Evolutionary conservation across 2,329 filamentous ascomycete species (phyloP).

Genomic region (Calonectria hongkongensis): DNA sequence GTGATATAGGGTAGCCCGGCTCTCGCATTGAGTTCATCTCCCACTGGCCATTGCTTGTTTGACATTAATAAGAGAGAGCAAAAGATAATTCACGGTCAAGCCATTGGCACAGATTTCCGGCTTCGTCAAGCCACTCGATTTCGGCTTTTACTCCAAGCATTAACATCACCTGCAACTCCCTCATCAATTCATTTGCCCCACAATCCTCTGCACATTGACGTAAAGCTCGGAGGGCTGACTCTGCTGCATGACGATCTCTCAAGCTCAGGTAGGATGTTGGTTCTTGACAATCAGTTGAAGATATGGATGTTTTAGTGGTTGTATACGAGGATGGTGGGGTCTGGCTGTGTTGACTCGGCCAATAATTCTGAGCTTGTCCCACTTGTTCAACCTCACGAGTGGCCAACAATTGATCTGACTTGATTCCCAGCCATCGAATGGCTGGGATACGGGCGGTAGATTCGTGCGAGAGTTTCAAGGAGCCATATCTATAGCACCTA

Average conservation of each 20-base stretch:
- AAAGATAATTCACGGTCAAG: conserved; percentile 65
- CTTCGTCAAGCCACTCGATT: conserved; percentile 81
- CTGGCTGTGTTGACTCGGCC: conserved; percentile 31
- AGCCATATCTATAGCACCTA: conserved; percentile 83
- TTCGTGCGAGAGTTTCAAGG: conserved; percentile 77
- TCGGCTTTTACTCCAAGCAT: conserved; percentile 85
- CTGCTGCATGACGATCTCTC: conserved; percentile 76
- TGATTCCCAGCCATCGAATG: conserved; percentile 80
- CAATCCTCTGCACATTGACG: conserved; percentile 53
- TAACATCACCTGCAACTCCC: conserved; percentile 83
- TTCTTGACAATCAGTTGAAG: conserved; percentile 54
- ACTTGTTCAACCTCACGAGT: conserved; percentile 13
- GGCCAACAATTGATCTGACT: conserved; percentile 63
- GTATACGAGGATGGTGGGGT: conserved; percentile 5
- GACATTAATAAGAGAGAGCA: conserved; percentile 26
- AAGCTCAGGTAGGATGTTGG: conserved; percentile 65
- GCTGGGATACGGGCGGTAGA: conserved; percentile 67
- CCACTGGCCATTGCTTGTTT: not conserved
- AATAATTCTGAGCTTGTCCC: not conserved
- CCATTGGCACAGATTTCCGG: conserved; percentile 70
- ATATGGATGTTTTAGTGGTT: conserved; percentile 44
- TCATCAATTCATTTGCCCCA: conserved; percentile 63
- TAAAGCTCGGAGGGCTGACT: conserved; percentile 69
- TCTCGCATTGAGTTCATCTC: not conserved
- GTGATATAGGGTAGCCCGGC: conserved; percentile 50